Base-by-base conservation (phyloP, 345 rosid species). In the Gossypium arboreum region DNA sequence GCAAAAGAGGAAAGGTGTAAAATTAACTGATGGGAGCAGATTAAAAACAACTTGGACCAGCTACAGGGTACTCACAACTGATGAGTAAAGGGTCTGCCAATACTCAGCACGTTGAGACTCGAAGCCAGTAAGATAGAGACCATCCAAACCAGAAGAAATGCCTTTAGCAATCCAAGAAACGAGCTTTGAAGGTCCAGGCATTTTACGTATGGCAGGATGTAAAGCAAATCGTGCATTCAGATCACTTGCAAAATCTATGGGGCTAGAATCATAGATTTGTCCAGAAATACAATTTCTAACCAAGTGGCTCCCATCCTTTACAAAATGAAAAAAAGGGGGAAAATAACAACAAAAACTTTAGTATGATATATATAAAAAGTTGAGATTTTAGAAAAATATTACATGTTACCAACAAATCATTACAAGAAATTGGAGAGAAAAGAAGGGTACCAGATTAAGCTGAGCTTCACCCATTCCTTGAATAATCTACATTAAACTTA, bases 241-340 rank as follows among this genome's bases (percentile, higher is more conserved):
- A 80, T 93, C 97, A 73, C 94, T 90, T 6, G 91, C 89, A 72
- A 95, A 91, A 86, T 95, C 97, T 73, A 91, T 76, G 0, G 99
- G 97, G 45, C 98, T 72, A 75, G 99, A 95, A 77, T 93, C 99
- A 60, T 90, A 95, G 76, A 93, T 85, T 73, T 91, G 92, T 76
- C 97, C 98, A 77, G 89, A 88, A 64, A 93, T 73, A 81, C 99
- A 95, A 79, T 71, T 84, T 76, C 93, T 87, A 72, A 93, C 83
- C 81, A 90, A 79, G 71, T 82, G 88, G 80, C 84, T 84, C 77
- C 82, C 92, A 75, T 86, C 95, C 98, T 94, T 79, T 78, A 80
- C 62, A 76, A 74, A 75, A 78, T 9, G 20, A 17, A 62, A 57
- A 68, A 63, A 22, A 34, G 41, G 41, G 41, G 41, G 41, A 1